These are phyloP conservation scores for Aspergillus alliaceus DNA, from an alignment of 2,329 filamentous ascomycete genomes.

Conservation along the genomic window DNA sequence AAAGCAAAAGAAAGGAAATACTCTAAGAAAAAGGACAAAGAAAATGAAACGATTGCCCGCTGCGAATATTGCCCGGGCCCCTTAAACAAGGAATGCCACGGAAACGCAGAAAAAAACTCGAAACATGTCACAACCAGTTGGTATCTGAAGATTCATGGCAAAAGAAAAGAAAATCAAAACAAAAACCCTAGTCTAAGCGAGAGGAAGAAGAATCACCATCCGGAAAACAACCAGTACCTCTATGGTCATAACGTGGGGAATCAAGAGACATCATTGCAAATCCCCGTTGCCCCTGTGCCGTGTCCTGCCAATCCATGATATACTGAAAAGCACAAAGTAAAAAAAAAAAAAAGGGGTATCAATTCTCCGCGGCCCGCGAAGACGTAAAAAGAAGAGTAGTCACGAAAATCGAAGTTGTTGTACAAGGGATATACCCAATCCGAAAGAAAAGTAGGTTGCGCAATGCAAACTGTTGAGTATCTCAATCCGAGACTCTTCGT, in stretches of 20 bases:
- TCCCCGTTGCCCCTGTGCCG: constrained; percentile 18
- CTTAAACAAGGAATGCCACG: constrained; percentile 7
- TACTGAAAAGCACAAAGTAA: constrained; percentile 14
- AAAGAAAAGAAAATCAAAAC: constrained; percentile 23
- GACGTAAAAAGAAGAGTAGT: constrained; percentile 22
- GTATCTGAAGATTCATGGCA: constrained; percentile 20
- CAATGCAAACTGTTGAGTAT: constrained; percentile 8
- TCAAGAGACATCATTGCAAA: constrained; percentile 22
- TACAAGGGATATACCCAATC: constrained; percentile 30
- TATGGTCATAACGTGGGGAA: constrained; percentile 38
- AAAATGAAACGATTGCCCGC: constrained; percentile 14
- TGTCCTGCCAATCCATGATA: constrained; percentile 20
- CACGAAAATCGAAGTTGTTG: constrained; percentile 29
- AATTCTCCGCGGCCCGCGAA: constrained; percentile 24
- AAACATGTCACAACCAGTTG: constrained; percentile 21
- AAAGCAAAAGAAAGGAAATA: constrained; percentile 3
- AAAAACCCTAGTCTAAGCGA: constrained; percentile 38
- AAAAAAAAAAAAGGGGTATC: constrained; percentile 26
- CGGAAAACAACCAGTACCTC: constrained; percentile 38
- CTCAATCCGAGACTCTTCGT: constrained; percentile 7
- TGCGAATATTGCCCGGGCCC: constrained; percentile 10
- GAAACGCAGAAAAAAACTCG: constrained; percentile 16
- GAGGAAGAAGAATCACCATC: constrained; percentile 33
- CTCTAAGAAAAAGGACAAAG: constrained; percentile 4
- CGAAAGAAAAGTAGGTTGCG: constrained; percentile 12